Base-by-base conservation (phyloP, 805 yeast species). In the Wickerhamiella lipophila region DNA sequence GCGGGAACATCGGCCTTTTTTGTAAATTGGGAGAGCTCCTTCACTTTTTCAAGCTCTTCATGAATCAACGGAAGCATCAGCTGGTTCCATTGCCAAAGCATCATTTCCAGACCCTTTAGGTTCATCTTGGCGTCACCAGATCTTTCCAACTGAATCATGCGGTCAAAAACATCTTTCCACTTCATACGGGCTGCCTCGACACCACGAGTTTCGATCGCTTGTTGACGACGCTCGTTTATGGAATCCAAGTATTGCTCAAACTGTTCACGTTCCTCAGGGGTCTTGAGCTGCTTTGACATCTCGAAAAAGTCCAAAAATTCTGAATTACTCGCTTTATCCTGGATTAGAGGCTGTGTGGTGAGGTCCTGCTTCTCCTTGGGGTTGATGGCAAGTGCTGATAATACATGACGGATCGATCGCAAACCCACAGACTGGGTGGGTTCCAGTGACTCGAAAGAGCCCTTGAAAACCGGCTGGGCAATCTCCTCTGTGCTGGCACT, bases 141-240 rank as follows among this genome's bases (percentile, higher is more conserved):
- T 11, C 50, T 42, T 40, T 58, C 60, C 1, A 52, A 51, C 25
- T 52, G 54, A 15, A 52, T 53, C 55, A 56, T 50, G n/a, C 81
- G 71, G 43, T 72, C 70, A 59, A 78, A 71, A 47, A 75, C 78
- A 57, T 85, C 94, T 61, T 77, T 80, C 98, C 98, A 89, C 62
- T 83, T 81, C 58, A 81, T 85, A 53, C 76, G 77, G 0, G 97
- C 94, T 1, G 89, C 88, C 54, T 83, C 88, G 1, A 83, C 70
- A 2, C 95, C 89, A 51, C 82, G 74, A 16, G 77, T 68, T 64
- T 92, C 98, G 27, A 92, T 62, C 26, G 74, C 74, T 42, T 75
- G 68, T 63, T 92, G 96, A 61, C 98, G 76, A 22, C 76, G 77
- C 49, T 75, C 76, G 56, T 92, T 88, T 55, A 81, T 76, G 1